phyloP scores from a whole-genome alignment of 2,329 filamentous ascomycete genomes.

The Orbilia oligospora region DNA sequence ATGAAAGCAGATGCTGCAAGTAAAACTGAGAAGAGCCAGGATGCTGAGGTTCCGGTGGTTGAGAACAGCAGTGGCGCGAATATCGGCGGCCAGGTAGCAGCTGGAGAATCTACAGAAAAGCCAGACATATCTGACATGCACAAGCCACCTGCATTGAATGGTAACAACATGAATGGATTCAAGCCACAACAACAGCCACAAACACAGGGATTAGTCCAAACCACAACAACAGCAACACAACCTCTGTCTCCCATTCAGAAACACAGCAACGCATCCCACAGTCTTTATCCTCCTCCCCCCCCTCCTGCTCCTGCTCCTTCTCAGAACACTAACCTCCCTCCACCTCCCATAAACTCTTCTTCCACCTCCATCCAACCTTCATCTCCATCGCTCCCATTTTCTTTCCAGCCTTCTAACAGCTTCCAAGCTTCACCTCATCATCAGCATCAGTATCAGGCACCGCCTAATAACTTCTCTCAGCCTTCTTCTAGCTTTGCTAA shows the following conservation, averaged over 20 bases:
- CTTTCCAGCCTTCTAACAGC: constrained; percentile 14
- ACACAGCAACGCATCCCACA: constrained; percentile 14
- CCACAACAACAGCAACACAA: constrained; percentile 46
- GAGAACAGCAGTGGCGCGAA: constrained; percentile 11
- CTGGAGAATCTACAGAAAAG: background rate
- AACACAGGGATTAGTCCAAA: background rate
- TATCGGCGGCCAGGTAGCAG: background rate
- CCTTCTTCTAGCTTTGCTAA: constrained; percentile 8
- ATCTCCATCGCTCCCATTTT: constrained; percentile 7
- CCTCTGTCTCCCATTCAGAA: constrained; percentile 21
- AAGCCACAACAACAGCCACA: background rate
- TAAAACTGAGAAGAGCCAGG: constrained; percentile 44
- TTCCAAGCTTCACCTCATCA: constrained; percentile 27
- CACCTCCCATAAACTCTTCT: background rate
- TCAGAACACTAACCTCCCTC: constrained; percentile 18
- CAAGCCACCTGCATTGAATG: background rate
- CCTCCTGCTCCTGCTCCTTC: background rate
- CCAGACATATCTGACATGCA: background rate
- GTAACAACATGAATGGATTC: constrained; percentile 14
- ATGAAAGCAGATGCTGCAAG: constrained; percentile 61
- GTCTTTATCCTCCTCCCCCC: background rate
- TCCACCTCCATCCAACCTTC: constrained; percentile 9
- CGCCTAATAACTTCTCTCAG: constrained; percentile 25
- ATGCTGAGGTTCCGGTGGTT: background rate
- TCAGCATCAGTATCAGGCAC: constrained; percentile 24